A percentile compares a stretch with the other conserved stretches of the same genome.
These are phyloP conservation scores for Dalbergia oliveri DNA, from an alignment of 306 rosid species.

Conservation along the genomic window DNA sequence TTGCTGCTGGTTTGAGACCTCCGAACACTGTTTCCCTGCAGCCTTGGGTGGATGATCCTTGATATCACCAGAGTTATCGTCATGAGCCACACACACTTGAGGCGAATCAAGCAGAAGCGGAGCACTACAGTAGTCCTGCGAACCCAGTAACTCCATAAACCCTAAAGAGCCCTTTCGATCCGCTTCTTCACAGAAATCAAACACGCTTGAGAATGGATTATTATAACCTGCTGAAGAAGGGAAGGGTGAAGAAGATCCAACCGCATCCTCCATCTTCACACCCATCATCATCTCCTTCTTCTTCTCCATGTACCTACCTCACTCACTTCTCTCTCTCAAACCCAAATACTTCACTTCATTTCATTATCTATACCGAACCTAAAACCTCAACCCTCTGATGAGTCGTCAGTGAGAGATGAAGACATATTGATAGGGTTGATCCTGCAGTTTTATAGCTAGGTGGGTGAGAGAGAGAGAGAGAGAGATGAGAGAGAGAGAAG, in stretches of 20 bases:
- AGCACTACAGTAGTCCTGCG: slow-evolving; percentile 43
- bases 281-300: slow-evolving; percentile 27
- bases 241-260: slow-evolving; percentile 52
- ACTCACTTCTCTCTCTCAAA: neutral
- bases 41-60: neutral
- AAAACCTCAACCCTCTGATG: neutral
- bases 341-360: slow-evolving; percentile 9
- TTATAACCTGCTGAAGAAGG: neutral
- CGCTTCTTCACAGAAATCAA: slow-evolving; percentile 61
- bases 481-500: slow-evolving; percentile 35
- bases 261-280: slow-evolving; percentile 52
- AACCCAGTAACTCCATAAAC: slow-evolving; percentile 78
- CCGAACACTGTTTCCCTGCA: slow-evolving; percentile 48
- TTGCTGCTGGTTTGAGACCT: slow-evolving; percentile 58
- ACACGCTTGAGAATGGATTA: slow-evolving; percentile 49
- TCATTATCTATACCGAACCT: neutral
- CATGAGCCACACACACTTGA: slow-evolving; percentile 9
- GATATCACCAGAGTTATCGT: neutral
- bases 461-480: slow-evolving; percentile 7
- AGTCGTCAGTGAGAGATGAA: too few species aligned
- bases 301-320: slow-evolving; percentile 51
- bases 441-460: slow-evolving; percentile 38
- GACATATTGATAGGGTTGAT: slow-evolving; percentile 43
- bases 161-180: slow-evolving; percentile 67
- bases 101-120: slow-evolving; percentile 39